Evolutionary conservation across 106 monocot species (phyloP).

Genomic region (Hemerocallis citrina): DNA sequence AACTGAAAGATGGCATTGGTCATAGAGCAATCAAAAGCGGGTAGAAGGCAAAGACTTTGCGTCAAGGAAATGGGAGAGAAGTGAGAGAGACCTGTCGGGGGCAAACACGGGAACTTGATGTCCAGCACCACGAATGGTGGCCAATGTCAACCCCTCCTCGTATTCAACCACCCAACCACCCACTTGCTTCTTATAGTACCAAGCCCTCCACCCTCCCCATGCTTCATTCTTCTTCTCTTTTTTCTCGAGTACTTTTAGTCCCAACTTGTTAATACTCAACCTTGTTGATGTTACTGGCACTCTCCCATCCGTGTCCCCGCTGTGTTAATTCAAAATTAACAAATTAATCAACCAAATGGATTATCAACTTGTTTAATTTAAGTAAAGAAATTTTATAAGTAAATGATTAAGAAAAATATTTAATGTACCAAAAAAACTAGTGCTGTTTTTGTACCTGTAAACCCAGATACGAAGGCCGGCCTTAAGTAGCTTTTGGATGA

Average conservation of each 20-base stretch:
- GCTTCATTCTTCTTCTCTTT: background rate
- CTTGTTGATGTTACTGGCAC: slow-evolving; percentile 93
- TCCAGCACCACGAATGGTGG: slow-evolving; percentile 77
- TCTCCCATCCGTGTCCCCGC: slow-evolving; percentile 84
- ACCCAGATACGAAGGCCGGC: slow-evolving; percentile 73
- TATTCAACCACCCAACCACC: slow-evolving; percentile 88
- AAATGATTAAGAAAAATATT: no score
- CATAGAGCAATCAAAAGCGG: background rate
- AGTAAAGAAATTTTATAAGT: no score
- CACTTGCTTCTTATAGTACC: slow-evolving; percentile 74
- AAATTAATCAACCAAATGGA: no score
- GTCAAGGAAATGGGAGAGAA: slow-evolving; percentile 60
- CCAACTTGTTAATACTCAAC: slow-evolving; percentile 71
- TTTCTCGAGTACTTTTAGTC: slow-evolving; percentile 23
- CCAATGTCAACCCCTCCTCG: slow-evolving; percentile 56
- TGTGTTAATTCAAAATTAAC: no score
- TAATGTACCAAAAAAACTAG: no score
- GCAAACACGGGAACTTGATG: slow-evolving; percentile 82
- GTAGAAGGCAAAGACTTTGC: slow-evolving; percentile 36
- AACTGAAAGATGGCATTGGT: no score
- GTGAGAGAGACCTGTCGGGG: slow-evolving; percentile 44
- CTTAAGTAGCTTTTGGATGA: slow-evolving; percentile 61
- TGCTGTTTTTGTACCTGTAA: slow-evolving; percentile 51
- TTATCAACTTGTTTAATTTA: no score
- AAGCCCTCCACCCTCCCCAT: slow-evolving; percentile 69